Evolutionary conservation across 768 basidiomycete genomes (phyloP), one percentile per base, ranked within the genome.

Genomic region (Calocybe gangraenosa): DNA sequence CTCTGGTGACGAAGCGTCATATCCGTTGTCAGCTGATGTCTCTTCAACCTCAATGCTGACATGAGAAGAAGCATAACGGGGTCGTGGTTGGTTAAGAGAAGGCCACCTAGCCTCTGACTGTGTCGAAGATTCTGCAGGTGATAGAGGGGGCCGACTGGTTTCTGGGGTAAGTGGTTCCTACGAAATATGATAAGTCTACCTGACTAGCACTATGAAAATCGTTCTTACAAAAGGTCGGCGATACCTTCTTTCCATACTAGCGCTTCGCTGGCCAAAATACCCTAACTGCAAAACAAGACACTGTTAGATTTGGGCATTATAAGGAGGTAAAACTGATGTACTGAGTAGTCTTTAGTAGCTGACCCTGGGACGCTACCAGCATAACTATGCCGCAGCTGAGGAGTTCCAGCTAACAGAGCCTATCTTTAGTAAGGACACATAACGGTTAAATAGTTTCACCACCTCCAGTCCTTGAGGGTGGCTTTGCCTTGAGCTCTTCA

Each of bases 401-500:
- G 70, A 21, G 71, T 72, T 20, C 60, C 62, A 30, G 64, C 70
- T 73, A 23, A 21, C 34, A 23, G 18, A 50, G 48, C 34, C 11
- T 42, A 37, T 2, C 17, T n/a, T n/a, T n/a, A n/a, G 13, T 28
- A 14, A 15, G 13, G 44, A 11, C 32, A 7, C 6, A 22, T 18
- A 17, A 32, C 8, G 3, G n/a, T n/a, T n/a, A n/a, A n/a, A n/a
- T n/a, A n/a, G n/a, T n/a, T n/a, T n/a, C n/a, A n/a, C 51, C 51
- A 79, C 80, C 67, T 57, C 67, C 70, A 51, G 71, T 69, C 36
- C 67, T 65, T 18, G 66, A 60, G 25, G 67, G 67, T 14, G 64
- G 65, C 43, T 69, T 70, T 8, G 80, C 79, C 20, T 79, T 69
- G 23, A 81, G 75, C 57, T 93, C 89, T 45, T 85, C 90, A 1